phyloP scores from a whole-genome alignment of 2,329 filamentous ascomycete species.

The Clonostachys byssicola region DNA sequence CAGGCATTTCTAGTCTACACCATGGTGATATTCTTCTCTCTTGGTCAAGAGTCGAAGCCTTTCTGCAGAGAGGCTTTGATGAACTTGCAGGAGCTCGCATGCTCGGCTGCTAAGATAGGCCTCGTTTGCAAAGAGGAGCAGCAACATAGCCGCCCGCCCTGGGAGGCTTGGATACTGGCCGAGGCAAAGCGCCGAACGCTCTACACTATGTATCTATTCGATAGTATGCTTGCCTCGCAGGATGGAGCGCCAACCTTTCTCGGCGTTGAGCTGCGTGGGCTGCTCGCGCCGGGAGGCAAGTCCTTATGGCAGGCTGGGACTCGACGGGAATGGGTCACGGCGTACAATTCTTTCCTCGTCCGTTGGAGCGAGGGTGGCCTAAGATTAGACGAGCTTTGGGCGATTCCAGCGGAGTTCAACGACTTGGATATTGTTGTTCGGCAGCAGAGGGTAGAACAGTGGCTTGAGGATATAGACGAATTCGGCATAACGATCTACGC shows the following conservation, averaged over 20 bases:
- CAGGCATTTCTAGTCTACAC: constrained; percentile 51
- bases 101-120: constrained; percentile 27
- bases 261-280: constrained; percentile 38
- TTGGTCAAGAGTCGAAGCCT: constrained; percentile 9
- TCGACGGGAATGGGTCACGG: constrained; percentile 31
- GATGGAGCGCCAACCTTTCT: constrained; percentile 40
- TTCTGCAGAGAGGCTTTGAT: constrained; percentile 38
- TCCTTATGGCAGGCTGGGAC: constrained; percentile 34
- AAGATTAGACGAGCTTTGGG: constrained; percentile 47
- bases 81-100: constrained; percentile 45
- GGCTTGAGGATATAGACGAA: constrained; percentile 46
- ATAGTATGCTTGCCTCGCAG: constrained; percentile 38
- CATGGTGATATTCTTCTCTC: constrained; percentile 38
- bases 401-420: constrained; percentile 15
- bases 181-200: constrained; percentile 48
- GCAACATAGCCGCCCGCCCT: constrained; percentile 29
- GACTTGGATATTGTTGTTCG: constrained; percentile 21
- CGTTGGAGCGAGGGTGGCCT: constrained; percentile 35
- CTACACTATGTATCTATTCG: constrained; percentile 48
- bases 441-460: constrained; percentile 35
- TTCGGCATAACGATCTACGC: constrained; percentile 50
- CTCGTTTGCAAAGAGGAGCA: constrained; percentile 13
- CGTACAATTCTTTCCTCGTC: constrained; percentile 34
- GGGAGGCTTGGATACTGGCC: constrained; percentile 49
- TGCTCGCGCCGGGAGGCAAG: constrained; percentile 35